Evolutionary conservation across 345 rosid species (phyloP), one percentile per base, ranked within the genome.

Genomic region (Salix udensis): DNA sequence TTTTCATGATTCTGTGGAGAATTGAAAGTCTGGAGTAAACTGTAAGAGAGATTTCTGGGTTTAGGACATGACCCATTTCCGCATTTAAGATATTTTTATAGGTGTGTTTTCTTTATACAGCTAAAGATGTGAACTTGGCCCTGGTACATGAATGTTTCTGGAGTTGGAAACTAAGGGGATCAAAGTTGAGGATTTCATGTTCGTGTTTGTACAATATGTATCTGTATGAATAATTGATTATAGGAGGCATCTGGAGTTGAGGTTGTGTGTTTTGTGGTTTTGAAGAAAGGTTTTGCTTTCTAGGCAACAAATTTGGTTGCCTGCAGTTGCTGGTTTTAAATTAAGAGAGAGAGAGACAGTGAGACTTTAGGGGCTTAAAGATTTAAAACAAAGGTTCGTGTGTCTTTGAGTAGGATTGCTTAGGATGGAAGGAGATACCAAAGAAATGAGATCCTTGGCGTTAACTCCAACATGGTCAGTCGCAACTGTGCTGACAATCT

Each of bases 381-480:
- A 37, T 75, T 79, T 68, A 39, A 55, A 21, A 10, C 60, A 72
- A 78, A 14, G 16, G 10, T 23, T 28, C 14, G 34, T 55, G 74
- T 77, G 23, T 67, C 64, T 67, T 55, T 60, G 75, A 30, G 65
- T 70, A 40, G 76, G 68, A 62, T 19, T 79, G 62, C 60, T 37
- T 73, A 26, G 73, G 3, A 85, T 85, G 83, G 76, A 18, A 67
- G 85, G 79, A 71, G 68, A 31, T 46, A 26, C 11, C 42, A 80
- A 81, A 65, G 97, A 88, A 82, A 78, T 78, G 84, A 83, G 97
- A 82, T 89, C 98, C 2, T 81, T 93, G 83, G 97, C 92, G 30
- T 79, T 88, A 46, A 93, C 98, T 2, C 98, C 99, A 65, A 93
- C 98, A 74, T 96, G 99, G 99, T 93, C 98, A 24, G 96, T 93